A percentile compares a stretch with the other conserved stretches of the same genome.
Evolutionary conservation across 2,329 filamentous ascomycete genomes (phyloP).

Genomic region (Arthrobotrys entomopaga): DNA sequence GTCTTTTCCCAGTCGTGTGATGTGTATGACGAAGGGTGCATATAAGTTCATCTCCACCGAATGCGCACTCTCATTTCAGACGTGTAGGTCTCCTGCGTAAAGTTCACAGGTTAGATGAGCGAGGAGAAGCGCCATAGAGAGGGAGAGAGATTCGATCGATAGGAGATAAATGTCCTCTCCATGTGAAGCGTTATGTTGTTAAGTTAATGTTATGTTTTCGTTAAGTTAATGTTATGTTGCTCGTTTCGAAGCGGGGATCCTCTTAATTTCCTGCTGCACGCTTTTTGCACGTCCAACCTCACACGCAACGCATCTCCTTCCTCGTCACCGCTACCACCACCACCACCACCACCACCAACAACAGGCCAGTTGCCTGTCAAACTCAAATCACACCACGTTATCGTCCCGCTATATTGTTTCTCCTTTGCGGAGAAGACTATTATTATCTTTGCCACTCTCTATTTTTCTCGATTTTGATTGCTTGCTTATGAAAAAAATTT

Average conservation of each 20-base stretch:
- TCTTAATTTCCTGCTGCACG: slow-evolving; percentile 39
- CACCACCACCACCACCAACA: no score
- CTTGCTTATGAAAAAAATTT: background rate
- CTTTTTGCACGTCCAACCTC: slow-evolving; percentile 33
- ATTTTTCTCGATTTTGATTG: background rate
- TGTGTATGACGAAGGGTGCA: slow-evolving; percentile 29
- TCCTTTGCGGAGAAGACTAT: background rate
- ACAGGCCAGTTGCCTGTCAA: background rate
- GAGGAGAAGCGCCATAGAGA: slow-evolving; percentile 5
- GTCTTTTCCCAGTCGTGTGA: slow-evolving; percentile 32
- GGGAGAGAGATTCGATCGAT: slow-evolving; percentile 7
- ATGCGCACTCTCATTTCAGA: slow-evolving; percentile 4
- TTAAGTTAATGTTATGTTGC: slow-evolving; percentile 1
- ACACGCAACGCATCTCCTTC: slow-evolving; percentile 29
- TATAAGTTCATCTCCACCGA: slow-evolving; percentile 32
- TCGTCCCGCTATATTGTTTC: slow-evolving; percentile 3
- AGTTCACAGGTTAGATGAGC: slow-evolving; percentile 4
- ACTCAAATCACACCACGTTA: slow-evolving; percentile 29
- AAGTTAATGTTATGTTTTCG: background rate
- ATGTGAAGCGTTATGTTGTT: background rate
- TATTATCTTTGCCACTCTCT: slow-evolving; percentile 15
- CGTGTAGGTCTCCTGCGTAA: slow-evolving; percentile 1
- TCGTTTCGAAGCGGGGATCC: slow-evolving; percentile 47
- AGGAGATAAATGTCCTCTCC: background rate
- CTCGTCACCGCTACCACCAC: background rate